A percentile compares a stretch with the other conserved stretches of the same genome.
phyloP scores from a whole-genome alignment of 768 basidiomycete species.

The Sporobolomyces pararoseus region DNA sequence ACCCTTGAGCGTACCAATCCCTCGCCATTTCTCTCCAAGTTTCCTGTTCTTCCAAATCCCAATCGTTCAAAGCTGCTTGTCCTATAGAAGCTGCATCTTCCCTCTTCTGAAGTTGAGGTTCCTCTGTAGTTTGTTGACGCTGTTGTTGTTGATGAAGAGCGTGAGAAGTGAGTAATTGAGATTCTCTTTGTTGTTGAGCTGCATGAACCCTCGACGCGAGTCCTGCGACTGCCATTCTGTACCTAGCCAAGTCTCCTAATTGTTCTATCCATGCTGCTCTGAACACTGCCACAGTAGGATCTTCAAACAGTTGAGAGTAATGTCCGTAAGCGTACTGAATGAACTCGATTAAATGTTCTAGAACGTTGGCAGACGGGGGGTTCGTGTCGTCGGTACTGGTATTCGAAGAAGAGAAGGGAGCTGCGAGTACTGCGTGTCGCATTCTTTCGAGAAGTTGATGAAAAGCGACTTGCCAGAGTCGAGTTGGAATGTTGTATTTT shows the following conservation, averaged over 20 bases:
- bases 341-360: slow-evolving; percentile 89
- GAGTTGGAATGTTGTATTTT: slow-evolving; percentile 91
- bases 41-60: slow-evolving; percentile 78
- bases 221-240: slow-evolving; percentile 91
- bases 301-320: slow-evolving; percentile 83
- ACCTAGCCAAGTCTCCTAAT: slow-evolving; percentile 89
- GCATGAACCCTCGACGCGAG: slow-evolving; percentile 39
- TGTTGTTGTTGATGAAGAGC: not conserved
- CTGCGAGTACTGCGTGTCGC: slow-evolving; percentile 70
- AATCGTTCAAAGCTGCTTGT: slow-evolving; percentile 71
- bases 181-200: not conserved
- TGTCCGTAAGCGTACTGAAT: slow-evolving; percentile 93
- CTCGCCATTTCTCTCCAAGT: slow-evolving; percentile 82
- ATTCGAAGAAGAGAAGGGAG: slow-evolving; percentile 45
- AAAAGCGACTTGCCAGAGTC: slow-evolving; percentile 88
- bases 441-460: slow-evolving; percentile 85
- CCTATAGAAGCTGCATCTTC: slow-evolving; percentile 62
- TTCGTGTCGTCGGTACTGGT: slow-evolving; percentile 41
- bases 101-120: slow-evolving; percentile 10
- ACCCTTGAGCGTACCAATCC: slow-evolving; percentile 86
- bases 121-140: not conserved
- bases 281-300: slow-evolving; percentile 66
- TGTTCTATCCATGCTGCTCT: slow-evolving; percentile 89
- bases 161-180: too few relatives aligned
- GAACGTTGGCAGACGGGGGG: slow-evolving; percentile 54